phyloP scores from a whole-genome alignment of 1,284 basidiomycete genomes.

The Volvariella volvacea region DNA sequence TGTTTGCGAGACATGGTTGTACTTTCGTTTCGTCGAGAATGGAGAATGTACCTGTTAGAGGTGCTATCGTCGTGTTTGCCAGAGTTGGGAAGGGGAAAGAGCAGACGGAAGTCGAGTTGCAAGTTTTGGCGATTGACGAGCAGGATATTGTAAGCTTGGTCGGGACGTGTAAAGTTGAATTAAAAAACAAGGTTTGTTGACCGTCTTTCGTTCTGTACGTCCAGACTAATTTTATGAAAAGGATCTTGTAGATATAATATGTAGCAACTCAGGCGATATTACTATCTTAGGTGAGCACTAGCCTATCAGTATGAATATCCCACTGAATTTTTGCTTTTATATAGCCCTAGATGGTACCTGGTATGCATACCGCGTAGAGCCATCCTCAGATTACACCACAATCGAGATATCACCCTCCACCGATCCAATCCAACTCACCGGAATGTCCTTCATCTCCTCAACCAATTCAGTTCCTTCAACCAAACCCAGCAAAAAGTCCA shows the following conservation, averaged over 20 bases:
- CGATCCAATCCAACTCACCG: slow-evolving; percentile 32
- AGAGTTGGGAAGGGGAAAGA: slow-evolving; percentile 10
- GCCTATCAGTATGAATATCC: background rate
- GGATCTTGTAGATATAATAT: slow-evolving; percentile 31
- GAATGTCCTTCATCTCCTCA: slow-evolving; percentile 18
- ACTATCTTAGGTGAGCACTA: slow-evolving; percentile 33
- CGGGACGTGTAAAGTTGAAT: slow-evolving; percentile 14
- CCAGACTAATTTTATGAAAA: slow-evolving; percentile 11
- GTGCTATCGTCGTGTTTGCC: slow-evolving; percentile 11
- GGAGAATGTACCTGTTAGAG: too few relatives aligned
- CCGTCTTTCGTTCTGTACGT: background rate
- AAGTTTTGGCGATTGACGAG: slow-evolving; percentile 19
- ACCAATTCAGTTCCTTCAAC: slow-evolving; percentile 4
- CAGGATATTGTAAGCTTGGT: slow-evolving; percentile 17
- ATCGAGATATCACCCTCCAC: slow-evolving; percentile 21
- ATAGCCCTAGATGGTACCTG: slow-evolving; percentile 38
- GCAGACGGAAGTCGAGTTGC: slow-evolving; percentile 12
- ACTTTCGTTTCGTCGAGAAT: slow-evolving; percentile 31
- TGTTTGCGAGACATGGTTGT: slow-evolving; percentile 36
- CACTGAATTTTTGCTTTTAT: slow-evolving; percentile 7
- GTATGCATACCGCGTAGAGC: slow-evolving; percentile 35
- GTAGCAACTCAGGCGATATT: slow-evolving; percentile 40
- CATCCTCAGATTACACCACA: slow-evolving; percentile 16
- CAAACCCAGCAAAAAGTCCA: too few relatives aligned
- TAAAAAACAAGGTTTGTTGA: slow-evolving; percentile 12